Percentiles rank a stretch among this genome's conserved stretches.
phyloP scores from a whole-genome alignment of 2,329 filamentous ascomycete genomes.

The Escovopsis sp. region DNA sequence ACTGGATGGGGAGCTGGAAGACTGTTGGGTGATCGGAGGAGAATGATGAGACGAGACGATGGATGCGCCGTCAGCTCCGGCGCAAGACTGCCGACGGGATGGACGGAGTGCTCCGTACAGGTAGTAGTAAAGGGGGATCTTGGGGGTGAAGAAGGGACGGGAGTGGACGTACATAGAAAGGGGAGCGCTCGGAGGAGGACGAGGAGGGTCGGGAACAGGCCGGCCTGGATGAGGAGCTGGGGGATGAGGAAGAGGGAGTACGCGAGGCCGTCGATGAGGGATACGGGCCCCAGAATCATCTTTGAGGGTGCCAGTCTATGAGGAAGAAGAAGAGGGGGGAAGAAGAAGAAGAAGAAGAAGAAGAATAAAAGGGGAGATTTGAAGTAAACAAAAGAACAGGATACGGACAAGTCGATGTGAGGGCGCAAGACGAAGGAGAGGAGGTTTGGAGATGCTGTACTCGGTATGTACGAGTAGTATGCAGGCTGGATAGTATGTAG shows the following conservation, averaged over 20 bases:
- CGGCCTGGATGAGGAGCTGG: slow-evolving; percentile 55
- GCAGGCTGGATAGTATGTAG: no score
- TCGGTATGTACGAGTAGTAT: no score
- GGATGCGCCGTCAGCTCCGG: no score
- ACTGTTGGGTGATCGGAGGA: slow-evolving; percentile 9
- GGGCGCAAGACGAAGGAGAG: no score
- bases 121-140: no score
- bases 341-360: not conserved
- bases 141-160: not conserved
- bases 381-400: no score
- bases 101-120: no score
- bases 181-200: slow-evolving; percentile 50
- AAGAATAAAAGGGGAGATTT: no score
- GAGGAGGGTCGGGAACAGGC: slow-evolving; percentile 40
- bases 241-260: slow-evolving; percentile 59
- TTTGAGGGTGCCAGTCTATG: not conserved
- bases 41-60: no score
- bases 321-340: not conserved
- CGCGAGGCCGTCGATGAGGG: slow-evolving; percentile 59
- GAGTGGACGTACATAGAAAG: slow-evolving; percentile 43
- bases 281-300: slow-evolving; percentile 64
- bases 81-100: no score
- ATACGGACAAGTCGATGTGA: no score
- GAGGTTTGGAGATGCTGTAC: no score
- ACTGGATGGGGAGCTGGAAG: slow-evolving; percentile 15